A percentile compares a stretch with the other conserved stretches of the same genome.
Evolutionary conservation across 768 basidiomycete genomes (phyloP).

Genomic region (Neoboletus magnificus): DNA sequence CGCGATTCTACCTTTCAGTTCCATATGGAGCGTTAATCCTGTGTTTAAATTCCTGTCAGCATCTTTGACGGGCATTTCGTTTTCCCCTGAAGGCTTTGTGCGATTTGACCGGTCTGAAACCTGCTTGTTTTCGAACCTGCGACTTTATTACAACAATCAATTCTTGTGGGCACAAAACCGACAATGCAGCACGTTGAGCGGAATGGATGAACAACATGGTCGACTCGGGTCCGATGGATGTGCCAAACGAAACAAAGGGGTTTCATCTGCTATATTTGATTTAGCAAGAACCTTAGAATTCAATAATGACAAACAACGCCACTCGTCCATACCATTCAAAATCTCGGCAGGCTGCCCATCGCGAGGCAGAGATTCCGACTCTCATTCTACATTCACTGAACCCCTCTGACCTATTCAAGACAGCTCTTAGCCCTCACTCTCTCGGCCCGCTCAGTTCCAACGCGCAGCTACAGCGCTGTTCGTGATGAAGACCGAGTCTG

Average conservation of each 20-base stretch:
- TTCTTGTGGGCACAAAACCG: no score
- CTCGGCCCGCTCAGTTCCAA: background rate
- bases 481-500: conserved; percentile 44
- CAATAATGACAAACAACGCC: conserved; percentile 20
- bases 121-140: background rate
- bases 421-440: background rate
- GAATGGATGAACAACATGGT: no score
- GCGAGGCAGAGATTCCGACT: background rate
- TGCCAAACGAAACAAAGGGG: no score
- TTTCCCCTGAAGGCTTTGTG: background rate
- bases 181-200: no score
- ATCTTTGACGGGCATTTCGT: background rate
- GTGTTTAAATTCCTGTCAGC: background rate
- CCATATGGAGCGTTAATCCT: background rate
- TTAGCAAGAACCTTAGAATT: conserved; percentile 19
- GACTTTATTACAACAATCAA: no score
- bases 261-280: background rate
- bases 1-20: background rate
- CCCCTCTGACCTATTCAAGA: background rate
- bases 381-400: background rate
- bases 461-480: background rate
- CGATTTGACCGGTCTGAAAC: background rate
- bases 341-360: background rate
- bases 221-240: no score
- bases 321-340: conserved; percentile 4